These are phyloP conservation scores for Komagataella mondaviorum DNA, from an alignment of 805 yeast genomes.

Conservation along the genomic window DNA sequence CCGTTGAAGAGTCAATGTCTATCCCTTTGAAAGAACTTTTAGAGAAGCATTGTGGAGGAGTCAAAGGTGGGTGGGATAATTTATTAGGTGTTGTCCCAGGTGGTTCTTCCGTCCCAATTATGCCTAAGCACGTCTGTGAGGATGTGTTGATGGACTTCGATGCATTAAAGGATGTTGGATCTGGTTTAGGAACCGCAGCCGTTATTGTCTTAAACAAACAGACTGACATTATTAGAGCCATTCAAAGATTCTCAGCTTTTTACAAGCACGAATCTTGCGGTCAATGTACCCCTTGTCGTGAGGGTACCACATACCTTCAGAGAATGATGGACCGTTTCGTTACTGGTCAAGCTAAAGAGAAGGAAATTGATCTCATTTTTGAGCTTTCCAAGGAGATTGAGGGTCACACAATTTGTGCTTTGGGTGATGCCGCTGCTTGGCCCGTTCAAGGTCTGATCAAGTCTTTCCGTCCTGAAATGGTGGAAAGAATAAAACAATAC, in stretches of 20 bases:
- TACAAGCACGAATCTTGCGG: conserved; percentile 92
- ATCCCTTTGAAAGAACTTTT: conserved; percentile 71
- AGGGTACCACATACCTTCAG: conserved; percentile 79
- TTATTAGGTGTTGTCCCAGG: conserved; percentile 82
- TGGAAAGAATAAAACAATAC: conserved; percentile 59
- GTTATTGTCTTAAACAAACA: conserved; percentile 84
- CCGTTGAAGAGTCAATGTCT: conserved; percentile 91
- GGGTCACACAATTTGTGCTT: conserved; percentile 86
- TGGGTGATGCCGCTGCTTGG: conserved; percentile 93
- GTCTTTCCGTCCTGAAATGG: conserved; percentile 73
- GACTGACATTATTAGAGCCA: conserved; percentile 75
- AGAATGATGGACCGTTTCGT: conserved; percentile 77
- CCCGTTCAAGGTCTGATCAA: conserved; percentile 83
- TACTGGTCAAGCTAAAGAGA: conserved; percentile 65
- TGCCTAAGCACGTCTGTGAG: conserved; percentile 56
- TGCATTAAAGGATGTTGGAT: conserved; percentile 72
- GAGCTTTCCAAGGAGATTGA: conserved; percentile 81
- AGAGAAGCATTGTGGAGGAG: conserved; percentile 86
- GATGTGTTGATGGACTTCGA: conserved; percentile 78
- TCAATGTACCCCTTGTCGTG: conserved; percentile 91
- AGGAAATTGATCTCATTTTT: conserved; percentile 73
- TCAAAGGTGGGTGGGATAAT: conserved; percentile 89
- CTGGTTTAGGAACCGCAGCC: conserved; percentile 88
- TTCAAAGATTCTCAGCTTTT: conserved; percentile 73
- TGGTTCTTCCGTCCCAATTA: conserved; percentile 77